phyloP scores from a whole-genome alignment of 768 basidiomycete genomes.

The Rhodocollybia butyracea region DNA sequence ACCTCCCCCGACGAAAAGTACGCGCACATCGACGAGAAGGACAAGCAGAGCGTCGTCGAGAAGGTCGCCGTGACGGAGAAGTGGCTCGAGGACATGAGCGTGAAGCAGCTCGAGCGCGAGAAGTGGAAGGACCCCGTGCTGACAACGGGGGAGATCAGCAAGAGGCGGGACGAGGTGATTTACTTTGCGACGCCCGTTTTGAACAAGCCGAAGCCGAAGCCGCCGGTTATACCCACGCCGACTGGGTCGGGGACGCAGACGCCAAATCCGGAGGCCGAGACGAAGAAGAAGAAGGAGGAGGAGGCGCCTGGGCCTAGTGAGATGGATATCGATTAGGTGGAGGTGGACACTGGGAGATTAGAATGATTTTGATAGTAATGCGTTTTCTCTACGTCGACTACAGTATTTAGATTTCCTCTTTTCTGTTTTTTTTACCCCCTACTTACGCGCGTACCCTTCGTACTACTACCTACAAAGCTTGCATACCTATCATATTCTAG shows the following conservation, averaged over 20 bases:
- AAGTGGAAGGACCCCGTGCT: conserved; percentile 76
- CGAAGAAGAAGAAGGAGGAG: conserved; percentile 36
- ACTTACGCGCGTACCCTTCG: no score
- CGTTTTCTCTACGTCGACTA: no score
- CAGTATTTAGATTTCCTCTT: no score
- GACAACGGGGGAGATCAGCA: conserved; percentile 76
- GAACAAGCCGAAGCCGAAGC: conserved; percentile 90
- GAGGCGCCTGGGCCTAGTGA: conserved; percentile 52
- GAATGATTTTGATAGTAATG: no score
- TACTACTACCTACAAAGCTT: no score
- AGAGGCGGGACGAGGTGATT: conserved; percentile 90
- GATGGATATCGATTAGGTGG: conserved; percentile 85
- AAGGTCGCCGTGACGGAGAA: conserved; percentile 86
- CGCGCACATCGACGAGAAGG: conserved; percentile 87
- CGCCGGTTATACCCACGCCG: conserved; percentile 49
- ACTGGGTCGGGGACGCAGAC: conserved; percentile 55
- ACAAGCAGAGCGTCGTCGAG: conserved; percentile 84
- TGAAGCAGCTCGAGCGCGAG: conserved; percentile 80
- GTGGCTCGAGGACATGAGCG: conserved; percentile 94
- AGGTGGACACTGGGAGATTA: no score
- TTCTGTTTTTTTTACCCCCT: no score
- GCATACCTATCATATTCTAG: no score
- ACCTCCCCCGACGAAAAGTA: conserved; percentile 82
- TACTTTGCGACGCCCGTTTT: conserved; percentile 90
- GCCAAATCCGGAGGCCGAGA: conserved; percentile 62